Evolutionary conservation across 257 asterid genomes (phyloP).

Genomic region (Gardenia jasminoides): DNA sequence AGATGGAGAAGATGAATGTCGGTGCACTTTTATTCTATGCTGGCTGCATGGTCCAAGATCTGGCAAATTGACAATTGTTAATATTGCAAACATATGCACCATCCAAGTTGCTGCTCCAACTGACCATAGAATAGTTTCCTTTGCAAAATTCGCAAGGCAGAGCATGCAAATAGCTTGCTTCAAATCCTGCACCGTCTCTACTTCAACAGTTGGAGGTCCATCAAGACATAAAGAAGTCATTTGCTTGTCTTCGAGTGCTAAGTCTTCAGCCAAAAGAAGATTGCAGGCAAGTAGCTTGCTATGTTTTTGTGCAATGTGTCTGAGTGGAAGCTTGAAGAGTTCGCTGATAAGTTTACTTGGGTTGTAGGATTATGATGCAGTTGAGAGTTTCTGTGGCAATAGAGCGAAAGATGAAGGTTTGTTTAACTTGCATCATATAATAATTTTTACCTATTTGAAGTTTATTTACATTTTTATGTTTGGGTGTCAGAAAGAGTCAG

Average conservation of each 20-base stretch:
- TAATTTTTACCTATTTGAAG: neutral
- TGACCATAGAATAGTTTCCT: constrained; percentile 41
- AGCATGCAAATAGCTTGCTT: constrained; percentile 20
- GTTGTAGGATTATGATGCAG: neutral
- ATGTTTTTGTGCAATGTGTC: neutral
- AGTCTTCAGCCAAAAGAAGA: neutral
- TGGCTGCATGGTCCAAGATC: constrained; percentile 57
- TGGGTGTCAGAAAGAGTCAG: constrained; percentile 21
- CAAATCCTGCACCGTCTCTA: neutral
- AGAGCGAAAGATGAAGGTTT: neutral
- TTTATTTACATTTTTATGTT: constrained; percentile 6
- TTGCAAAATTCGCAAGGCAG: constrained; percentile 37
- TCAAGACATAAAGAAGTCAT: constrained; percentile 8
- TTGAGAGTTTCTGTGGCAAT: neutral
- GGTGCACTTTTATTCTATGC: constrained; percentile 45
- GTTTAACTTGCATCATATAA: neutral
- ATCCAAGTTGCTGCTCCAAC: constrained; percentile 18
- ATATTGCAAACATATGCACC: constrained; percentile 40
- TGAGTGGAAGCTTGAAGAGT: neutral
- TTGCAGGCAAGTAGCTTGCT: constrained; percentile 17
- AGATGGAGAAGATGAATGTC: constrained; percentile 54
- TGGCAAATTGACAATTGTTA: constrained; percentile 30
- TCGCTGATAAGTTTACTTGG: neutral
- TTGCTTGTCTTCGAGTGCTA: neutral
- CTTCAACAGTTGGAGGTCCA: constrained; percentile 12